phyloP scores from a whole-genome alignment of 2,329 filamentous ascomycete species.

The Chrysoporthe austroafricana region DNA sequence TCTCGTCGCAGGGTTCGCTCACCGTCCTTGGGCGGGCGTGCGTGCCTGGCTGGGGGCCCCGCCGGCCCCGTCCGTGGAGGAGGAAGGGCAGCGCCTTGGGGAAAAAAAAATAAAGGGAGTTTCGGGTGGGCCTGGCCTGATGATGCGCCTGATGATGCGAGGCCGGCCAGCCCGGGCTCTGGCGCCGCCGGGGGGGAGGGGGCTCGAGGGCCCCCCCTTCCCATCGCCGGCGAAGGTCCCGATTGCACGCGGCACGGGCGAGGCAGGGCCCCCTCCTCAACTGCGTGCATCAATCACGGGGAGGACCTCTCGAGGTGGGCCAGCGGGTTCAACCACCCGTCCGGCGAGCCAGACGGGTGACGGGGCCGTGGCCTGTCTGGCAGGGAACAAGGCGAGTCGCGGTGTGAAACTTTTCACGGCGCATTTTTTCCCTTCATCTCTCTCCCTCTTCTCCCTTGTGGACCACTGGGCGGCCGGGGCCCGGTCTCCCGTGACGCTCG shows the following conservation, averaged over 20 bases:
- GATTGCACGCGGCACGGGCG: slow-evolving; percentile 9
- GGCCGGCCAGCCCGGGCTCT: slow-evolving; percentile 11
- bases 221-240: slow-evolving; percentile 8
- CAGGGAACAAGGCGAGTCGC: slow-evolving; percentile 7
- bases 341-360: slow-evolving; percentile 7
- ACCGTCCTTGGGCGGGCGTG: not conserved
- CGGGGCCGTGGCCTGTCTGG: not conserved
- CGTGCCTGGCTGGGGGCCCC: slow-evolving; percentile 1
- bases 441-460: not conserved
- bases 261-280: not conserved
- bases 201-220: not conserved
- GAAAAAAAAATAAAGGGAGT: slow-evolving; percentile 3
- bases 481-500: not conserved
- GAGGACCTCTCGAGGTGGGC: not conserved
- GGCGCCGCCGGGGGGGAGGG: not conserved
- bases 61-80: slow-evolving; percentile 1
- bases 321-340: not conserved
- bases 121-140: slow-evolving; percentile 2
- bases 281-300: not conserved
- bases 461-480: not conserved
- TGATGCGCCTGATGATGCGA: slow-evolving; percentile 13
- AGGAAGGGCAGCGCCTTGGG: not conserved
- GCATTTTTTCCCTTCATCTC: not conserved
- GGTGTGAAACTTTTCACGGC: slow-evolving; percentile 16
- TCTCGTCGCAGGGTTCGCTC: not conserved